phyloP scores from a whole-genome alignment of 192 early-diverging fungal species.

The Linnemannia exigua region DNA sequence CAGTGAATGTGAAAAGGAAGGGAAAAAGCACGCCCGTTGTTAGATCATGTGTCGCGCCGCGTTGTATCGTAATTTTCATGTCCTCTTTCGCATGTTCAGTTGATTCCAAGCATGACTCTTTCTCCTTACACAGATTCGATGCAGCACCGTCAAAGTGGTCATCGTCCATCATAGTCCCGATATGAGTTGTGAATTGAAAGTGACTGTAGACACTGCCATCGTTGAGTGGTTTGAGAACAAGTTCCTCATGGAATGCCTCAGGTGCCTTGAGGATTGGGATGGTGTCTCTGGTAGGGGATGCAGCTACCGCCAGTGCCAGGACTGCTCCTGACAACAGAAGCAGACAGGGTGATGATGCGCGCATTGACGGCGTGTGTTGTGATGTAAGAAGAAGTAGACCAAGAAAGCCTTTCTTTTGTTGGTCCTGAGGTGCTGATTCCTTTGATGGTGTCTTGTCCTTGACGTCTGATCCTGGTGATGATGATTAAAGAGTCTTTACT shows the following conservation, averaged over 20 bases:
- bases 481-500: not conserved
- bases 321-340: constrained; percentile 31
- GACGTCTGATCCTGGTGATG: not conserved
- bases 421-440: no score
- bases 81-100: not conserved
- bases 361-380: constrained; percentile 22
- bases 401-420: no score
- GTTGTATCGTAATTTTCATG: not conserved
- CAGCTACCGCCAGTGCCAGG: constrained; percentile 6
- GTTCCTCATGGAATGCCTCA: constrained; percentile 76
- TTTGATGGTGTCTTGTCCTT: not conserved
- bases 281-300: not conserved
- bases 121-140: constrained; percentile 46
- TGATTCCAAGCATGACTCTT: not conserved
- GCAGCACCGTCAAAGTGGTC: constrained; percentile 40
- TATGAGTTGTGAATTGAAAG: constrained; percentile 79
- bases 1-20: constrained; percentile 6
- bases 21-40: not conserved
- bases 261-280: constrained; percentile 42
- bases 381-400: not conserved
- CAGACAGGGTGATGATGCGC: constrained; percentile 7
- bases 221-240: constrained; percentile 76
- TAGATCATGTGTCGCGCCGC: not conserved
- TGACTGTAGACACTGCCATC: constrained; percentile 88
- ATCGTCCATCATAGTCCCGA: constrained; percentile 43